Evolutionary conservation across 2,329 filamentous ascomycete species (phyloP), one percentile per base, ranked within the genome.

Genomic region (Chrysoporthe cubensis): DNA sequence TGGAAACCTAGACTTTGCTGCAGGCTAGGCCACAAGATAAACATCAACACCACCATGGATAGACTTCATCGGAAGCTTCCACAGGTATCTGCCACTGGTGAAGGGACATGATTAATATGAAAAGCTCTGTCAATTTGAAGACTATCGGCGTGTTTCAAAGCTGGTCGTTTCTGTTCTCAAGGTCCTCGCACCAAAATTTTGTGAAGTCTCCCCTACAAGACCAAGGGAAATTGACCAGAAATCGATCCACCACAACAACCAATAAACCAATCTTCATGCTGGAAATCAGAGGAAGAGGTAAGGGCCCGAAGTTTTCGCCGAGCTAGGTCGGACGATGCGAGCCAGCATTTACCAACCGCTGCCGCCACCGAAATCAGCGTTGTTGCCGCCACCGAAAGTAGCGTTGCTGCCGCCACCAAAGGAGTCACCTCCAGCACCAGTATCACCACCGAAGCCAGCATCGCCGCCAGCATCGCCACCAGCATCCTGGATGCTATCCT

Each of bases 401-500:
- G 26, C 52, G 56, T 67, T 63, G 56, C 62, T 67, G 52, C 61
- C 69, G 48, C 46, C 68, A 48, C 66, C 69, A 52, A 44, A 67
- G 40, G 54, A 54, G 61, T 48, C 70, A 34, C 16, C 26, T 26
- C 26, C 72, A 46, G 40, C 67, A 11, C 63, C 68, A 43, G 56
- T 66, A 18, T 64, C 66, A 26, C 43, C 46, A 52, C 63, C 60
- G 48, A 34, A 3, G 63, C 32, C 66, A 58, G 63, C 50, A 57
- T 50, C 70, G 42, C 34, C 70, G 63, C 32, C 66, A 58, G 63
- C 50, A 57, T 50, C 70, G 42, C 34, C 70, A 32, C 50, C 69
- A 18, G 34, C 34, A 43, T 46, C 56, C 21, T 50, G 58, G 43
- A 57, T 62, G 43, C 48, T 59, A 18, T 74, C 74, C 57, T 78